A percentile compares a stretch with the other conserved stretches of the same genome.
phyloP scores from a whole-genome alignment of 2,329 filamentous ascomycete species.

The Diaporthe caulivora region DNA sequence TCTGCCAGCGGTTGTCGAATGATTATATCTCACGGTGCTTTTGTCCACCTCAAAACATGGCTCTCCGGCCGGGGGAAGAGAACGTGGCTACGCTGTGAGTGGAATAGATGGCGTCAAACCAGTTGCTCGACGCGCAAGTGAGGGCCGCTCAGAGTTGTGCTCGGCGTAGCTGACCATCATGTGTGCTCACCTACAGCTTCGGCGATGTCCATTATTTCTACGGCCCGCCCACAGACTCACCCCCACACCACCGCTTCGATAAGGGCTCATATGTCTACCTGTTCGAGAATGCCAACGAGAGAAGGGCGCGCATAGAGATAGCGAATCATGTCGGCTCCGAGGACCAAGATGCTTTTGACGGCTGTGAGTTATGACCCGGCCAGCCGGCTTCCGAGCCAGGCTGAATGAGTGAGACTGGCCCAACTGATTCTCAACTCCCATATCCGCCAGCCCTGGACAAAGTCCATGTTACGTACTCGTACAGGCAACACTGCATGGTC shows the following conservation, averaged over 20 bases:
- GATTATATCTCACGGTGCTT: background rate
- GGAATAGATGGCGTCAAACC: background rate
- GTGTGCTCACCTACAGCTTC: slow-evolving; percentile 64
- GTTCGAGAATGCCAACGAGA: slow-evolving; percentile 78
- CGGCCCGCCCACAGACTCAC: slow-evolving; percentile 72
- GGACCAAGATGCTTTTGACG: slow-evolving; percentile 84
- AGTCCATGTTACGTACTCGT: slow-evolving; percentile 75
- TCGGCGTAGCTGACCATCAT: slow-evolving; percentile 43
- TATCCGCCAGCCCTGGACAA: slow-evolving; percentile 71
- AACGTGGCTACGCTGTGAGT: slow-evolving; percentile 61
- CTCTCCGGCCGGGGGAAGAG: slow-evolving; percentile 59
- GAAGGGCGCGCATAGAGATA: slow-evolving; percentile 78
- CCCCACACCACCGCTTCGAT: slow-evolving; percentile 84
- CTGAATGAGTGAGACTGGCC: slow-evolving; percentile 1
- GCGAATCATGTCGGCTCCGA: slow-evolving; percentile 81
- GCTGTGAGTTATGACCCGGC: slow-evolving; percentile 67
- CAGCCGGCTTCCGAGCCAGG: background rate
- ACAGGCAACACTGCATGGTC: slow-evolving; percentile 80
- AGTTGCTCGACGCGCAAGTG: background rate
- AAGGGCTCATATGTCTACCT: slow-evolving; percentile 85
- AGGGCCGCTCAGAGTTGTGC: slow-evolving; percentile 14
- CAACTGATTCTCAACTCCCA: slow-evolving; percentile 41
- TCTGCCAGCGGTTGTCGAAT: background rate
- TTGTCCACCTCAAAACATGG: slow-evolving; percentile 48
- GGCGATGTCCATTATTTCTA: slow-evolving; percentile 86